phyloP scores from a whole-genome alignment of 2,329 filamentous ascomycete species.

The Diaporthe velutina region DNA sequence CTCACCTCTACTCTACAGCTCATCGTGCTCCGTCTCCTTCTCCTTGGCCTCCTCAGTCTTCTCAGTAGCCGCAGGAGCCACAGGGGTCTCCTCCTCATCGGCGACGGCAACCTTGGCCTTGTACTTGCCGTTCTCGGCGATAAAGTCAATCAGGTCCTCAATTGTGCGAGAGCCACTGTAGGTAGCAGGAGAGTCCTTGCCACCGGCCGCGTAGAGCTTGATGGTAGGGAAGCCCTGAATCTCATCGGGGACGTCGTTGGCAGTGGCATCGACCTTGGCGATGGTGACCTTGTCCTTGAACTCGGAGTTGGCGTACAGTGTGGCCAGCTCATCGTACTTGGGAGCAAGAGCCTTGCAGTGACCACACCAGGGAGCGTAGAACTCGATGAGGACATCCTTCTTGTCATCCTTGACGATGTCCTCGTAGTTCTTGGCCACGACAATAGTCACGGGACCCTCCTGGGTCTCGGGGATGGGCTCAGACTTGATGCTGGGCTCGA shows the following conservation, averaged over 20 bases:
- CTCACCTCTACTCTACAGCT: slow-evolving; percentile 72
- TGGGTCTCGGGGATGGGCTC: slow-evolving; percentile 96
- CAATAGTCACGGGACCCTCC: slow-evolving; percentile 86
- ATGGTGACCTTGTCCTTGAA: slow-evolving; percentile 89
- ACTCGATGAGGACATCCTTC: slow-evolving; percentile 98
- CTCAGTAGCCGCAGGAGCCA: slow-evolving; percentile 66
- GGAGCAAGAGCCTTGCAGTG: slow-evolving; percentile 99
- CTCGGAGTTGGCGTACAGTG: slow-evolving; percentile 81
- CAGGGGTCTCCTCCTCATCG: slow-evolving; percentile 64
- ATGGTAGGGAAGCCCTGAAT: slow-evolving; percentile 99
- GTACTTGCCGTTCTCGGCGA: slow-evolving; percentile 95
- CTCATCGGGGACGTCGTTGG: slow-evolving; percentile 97
- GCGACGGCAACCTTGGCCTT: slow-evolving; percentile 76
- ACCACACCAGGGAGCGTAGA: slow-evolving; percentile 99
- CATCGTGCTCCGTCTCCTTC: slow-evolving; percentile 73
- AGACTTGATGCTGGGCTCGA: slow-evolving; percentile 97
- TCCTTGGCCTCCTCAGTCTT: slow-evolving; percentile 61
- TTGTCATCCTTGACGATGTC: slow-evolving; percentile 90
- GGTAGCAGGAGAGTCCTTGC: slow-evolving; percentile 86
- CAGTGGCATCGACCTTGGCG: slow-evolving; percentile 96
- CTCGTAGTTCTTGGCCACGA: slow-evolving; percentile 95
- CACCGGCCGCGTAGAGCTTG: slow-evolving; percentile 94
- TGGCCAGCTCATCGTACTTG: slow-evolving; percentile 93
- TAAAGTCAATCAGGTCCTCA: slow-evolving; percentile 91
- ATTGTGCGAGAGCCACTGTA: slow-evolving; percentile 91